phyloP scores from a whole-genome alignment of 2,329 filamentous ascomycete genomes.

The Scedosporium boydii region DNA sequence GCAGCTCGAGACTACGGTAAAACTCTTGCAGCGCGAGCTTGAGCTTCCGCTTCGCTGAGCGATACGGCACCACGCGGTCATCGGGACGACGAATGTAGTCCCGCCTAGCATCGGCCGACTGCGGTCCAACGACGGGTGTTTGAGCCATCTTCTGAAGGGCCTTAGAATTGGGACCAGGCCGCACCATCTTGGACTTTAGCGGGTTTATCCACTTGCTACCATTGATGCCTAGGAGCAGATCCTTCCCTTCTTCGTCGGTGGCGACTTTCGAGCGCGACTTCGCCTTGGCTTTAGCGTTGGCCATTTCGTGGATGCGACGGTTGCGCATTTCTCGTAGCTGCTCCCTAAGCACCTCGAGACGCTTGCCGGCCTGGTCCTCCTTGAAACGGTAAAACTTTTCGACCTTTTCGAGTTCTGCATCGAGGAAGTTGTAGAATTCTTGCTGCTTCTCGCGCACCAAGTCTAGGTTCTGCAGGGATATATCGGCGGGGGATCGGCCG shows the following conservation, averaged over 20 bases:
- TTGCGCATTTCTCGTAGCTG: slow-evolving; percentile 93
- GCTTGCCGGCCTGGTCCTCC: slow-evolving; percentile 71
- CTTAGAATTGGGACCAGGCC: slow-evolving; percentile 51
- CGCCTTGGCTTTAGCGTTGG: slow-evolving; percentile 28
- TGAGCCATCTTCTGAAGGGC: slow-evolving; percentile 44
- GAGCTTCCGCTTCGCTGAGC: slow-evolving; percentile 80
- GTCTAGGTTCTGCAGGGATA: slow-evolving; percentile 36
- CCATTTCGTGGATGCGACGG: slow-evolving; percentile 64
- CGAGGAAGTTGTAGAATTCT: slow-evolving; percentile 83
- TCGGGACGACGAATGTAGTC: slow-evolving; percentile 43
- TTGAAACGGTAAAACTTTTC: slow-evolving; percentile 83
- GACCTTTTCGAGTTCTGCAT: slow-evolving; percentile 80
- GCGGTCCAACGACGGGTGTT: slow-evolving; percentile 32
- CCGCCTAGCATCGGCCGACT: slow-evolving; percentile 26
- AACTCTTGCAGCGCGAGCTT: slow-evolving; percentile 89
- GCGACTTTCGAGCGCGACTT: slow-evolving; percentile 9
- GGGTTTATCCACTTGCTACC: slow-evolving; percentile 38
- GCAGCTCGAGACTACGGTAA: slow-evolving; percentile 80
- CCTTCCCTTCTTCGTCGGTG: not conserved
- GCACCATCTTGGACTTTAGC: slow-evolving; percentile 43
- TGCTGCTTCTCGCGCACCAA: slow-evolving; percentile 63
- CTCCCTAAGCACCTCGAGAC: slow-evolving; percentile 61
- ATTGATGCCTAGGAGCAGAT: not conserved
- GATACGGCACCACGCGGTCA: slow-evolving; percentile 64
- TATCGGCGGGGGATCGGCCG: slow-evolving; percentile 28